phyloP scores from a whole-genome alignment of 2,329 filamentous ascomycete genomes.

The Penicillium decumbens region DNA sequence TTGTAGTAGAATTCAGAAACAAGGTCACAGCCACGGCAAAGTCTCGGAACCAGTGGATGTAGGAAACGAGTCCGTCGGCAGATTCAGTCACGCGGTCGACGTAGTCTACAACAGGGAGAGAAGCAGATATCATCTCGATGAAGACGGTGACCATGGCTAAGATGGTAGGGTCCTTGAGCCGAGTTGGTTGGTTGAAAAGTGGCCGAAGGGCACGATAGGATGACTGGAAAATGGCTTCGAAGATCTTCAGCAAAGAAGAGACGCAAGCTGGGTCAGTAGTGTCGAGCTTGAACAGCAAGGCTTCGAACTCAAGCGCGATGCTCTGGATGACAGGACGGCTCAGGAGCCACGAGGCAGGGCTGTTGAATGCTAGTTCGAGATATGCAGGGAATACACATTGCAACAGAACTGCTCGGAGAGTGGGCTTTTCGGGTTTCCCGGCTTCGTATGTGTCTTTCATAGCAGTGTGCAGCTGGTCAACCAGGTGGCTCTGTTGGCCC shows the following conservation, averaged over 20 bases:
- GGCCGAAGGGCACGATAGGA: slow-evolving; percentile 35
- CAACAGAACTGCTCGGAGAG: slow-evolving; percentile 50
- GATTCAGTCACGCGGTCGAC: slow-evolving; percentile 37
- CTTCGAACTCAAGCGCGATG: slow-evolving; percentile 39
- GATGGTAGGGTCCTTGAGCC: slow-evolving; percentile 38
- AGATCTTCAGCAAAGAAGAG: slow-evolving; percentile 32
- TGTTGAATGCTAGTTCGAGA: slow-evolving; percentile 47
- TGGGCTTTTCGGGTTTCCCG: slow-evolving; percentile 39
- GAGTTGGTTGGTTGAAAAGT: slow-evolving; percentile 31
- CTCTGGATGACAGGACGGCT: slow-evolving; percentile 51
- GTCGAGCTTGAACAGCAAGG: slow-evolving; percentile 46
- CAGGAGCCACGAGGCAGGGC: slow-evolving; percentile 49
- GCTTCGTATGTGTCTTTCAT: slow-evolving; percentile 45
- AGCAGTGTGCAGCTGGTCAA: slow-evolving; percentile 50
- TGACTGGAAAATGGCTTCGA: slow-evolving; percentile 39
- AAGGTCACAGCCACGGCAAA: slow-evolving; percentile 26
- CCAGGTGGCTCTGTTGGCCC: slow-evolving; percentile 53
- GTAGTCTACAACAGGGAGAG: slow-evolving; percentile 46
- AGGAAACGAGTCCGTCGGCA: slow-evolving; percentile 23
- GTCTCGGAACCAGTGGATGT: slow-evolving; percentile 39
- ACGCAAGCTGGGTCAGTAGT: slow-evolving; percentile 40
- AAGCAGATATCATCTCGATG: slow-evolving; percentile 40
- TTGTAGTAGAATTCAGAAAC: neutral
- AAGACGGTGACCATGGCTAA: slow-evolving; percentile 39
- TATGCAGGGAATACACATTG: slow-evolving; percentile 56